Evolutionary conservation across 2,329 filamentous ascomycete genomes (phyloP), one percentile per base, ranked within the genome.

Genomic region (Colletotrichum kahawae): DNA sequence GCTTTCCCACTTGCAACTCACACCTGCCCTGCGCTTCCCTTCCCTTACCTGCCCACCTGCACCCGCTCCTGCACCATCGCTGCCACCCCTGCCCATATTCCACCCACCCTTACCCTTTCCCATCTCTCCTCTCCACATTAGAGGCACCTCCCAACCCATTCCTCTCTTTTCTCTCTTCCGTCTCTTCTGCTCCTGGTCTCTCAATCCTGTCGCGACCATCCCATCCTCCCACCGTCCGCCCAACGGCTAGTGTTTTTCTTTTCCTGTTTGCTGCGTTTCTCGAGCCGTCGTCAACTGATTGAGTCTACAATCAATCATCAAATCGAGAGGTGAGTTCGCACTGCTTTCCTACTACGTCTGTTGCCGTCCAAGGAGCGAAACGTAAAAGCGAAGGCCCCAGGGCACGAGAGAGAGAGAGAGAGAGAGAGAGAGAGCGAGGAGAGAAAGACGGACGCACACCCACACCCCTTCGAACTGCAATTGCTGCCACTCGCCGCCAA

Each of bases 91-190:
- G 70, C 54, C 67, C 74, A 48, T 71, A 74, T 57, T 71, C 70
- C 57, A 57, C 67, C 68, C 57, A 75, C 72, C 74, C 74, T 74
- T 74, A 66, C 67, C 70, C 67, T 74, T 77, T 69, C 70, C 69
- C 68, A 70, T 72, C 66, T 75, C 76, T 67, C 69, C 75, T 75
- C 72, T 75, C 74, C 76, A 74, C 76, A 77, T 77, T 77, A 77
- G 75, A 77, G 71, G 66, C 70, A 77, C 71, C 76, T 71, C 75
- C 71, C 75, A 75, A 71, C 71, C 76, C 75, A 76, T 77, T 77
- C 70, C 76, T 76, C 76, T 77, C 75, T 77, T 77, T 77, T 71
- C 71, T 76, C 76, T 77, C 70, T 71, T 38, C 67, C 67, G 57
- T 67, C 75, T 56, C 71, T 77, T 54, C 66, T 77, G 71, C 71